Evolutionary conservation across 1,139 yeast genomes (phyloP).

Genomic region (Taphrina deformans): DNA sequence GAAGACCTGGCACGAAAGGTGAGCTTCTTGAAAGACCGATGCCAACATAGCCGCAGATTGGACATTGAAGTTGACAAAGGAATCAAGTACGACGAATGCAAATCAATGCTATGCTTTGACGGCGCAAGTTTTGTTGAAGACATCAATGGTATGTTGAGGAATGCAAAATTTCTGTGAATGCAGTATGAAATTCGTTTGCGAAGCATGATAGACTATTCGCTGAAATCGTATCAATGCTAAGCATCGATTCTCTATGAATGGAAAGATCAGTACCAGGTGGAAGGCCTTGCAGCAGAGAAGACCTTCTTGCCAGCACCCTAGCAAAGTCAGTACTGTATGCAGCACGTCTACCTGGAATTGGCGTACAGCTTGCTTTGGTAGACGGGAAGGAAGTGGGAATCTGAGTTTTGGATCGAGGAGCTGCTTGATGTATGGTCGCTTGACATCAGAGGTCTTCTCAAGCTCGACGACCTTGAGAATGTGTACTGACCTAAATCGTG

Average conservation of each 20-base stretch:
- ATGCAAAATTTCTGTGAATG: background rate
- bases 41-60: too few relatives aligned
- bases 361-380: slow-evolving; percentile 62
- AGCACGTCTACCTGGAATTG: slow-evolving; percentile 33
- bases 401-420: slow-evolving; percentile 92
- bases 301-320: slow-evolving; percentile 54
- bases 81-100: too few relatives aligned
- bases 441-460: slow-evolving; percentile 95
- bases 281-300: slow-evolving; percentile 90
- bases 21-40: too few relatives aligned
- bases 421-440: slow-evolving; percentile 99
- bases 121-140: too few relatives aligned
- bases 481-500: slow-evolving; percentile 99
- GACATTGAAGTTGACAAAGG: too few relatives aligned
- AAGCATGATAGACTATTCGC: slow-evolving; percentile 10
- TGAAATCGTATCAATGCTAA: slow-evolving; percentile 10
- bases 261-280: slow-evolving; percentile 61
- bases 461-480: slow-evolving; percentile 91
- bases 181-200: background rate
- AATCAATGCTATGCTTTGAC: too few relatives aligned
- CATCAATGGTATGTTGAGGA: too few relatives aligned
- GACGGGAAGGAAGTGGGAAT: slow-evolving; percentile 99
- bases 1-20: too few relatives aligned
- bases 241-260: background rate
- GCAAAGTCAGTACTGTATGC: background rate